Evolutionary conservation across 225 moss, liverwort and hornwort genomes (phyloP).

Genomic region (Asterella californica): DNA sequence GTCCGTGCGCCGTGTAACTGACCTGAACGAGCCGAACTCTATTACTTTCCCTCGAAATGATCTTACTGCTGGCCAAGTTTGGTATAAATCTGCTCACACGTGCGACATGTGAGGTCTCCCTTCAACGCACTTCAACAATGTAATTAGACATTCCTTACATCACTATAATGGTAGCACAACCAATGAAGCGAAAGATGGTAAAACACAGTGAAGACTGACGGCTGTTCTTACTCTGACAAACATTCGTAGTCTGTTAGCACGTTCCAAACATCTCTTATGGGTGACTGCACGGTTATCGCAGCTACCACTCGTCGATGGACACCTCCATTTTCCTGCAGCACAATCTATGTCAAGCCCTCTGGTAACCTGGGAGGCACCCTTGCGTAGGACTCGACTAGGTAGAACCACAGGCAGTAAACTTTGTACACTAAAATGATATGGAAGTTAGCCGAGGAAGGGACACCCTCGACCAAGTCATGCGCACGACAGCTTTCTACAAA

Average conservation of each 20-base stretch:
- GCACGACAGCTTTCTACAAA: neutral
- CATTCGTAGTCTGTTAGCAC: constrained; percentile 87
- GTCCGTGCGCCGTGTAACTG: neutral
- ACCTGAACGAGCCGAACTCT: constrained; percentile 85
- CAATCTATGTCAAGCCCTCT: constrained; percentile 1
- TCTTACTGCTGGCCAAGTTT: constrained; percentile 75
- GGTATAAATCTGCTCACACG: constrained; percentile 70
- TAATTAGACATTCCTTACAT: neutral
- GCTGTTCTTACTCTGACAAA: constrained; percentile 61
- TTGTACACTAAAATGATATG: too few species aligned
- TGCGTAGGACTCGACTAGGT: too few species aligned
- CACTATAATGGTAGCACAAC: neutral
- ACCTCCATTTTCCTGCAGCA: constrained; percentile 80
- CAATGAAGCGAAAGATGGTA: neutral
- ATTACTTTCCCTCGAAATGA: constrained; percentile 68
- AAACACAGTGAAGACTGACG: too few species aligned
- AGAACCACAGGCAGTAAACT: too few species aligned
- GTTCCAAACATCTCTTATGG: constrained; percentile 70
- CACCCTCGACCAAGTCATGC: neutral
- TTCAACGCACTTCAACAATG: neutral
- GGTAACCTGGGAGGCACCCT: too few species aligned
- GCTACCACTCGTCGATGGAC: constrained; percentile 89
- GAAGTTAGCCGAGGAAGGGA: too few species aligned
- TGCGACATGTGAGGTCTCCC: neutral
- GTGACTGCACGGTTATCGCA: constrained; percentile 88